Conservation (phyloP, 805 yeast species). For the Myxozyma udenii region DNA sequence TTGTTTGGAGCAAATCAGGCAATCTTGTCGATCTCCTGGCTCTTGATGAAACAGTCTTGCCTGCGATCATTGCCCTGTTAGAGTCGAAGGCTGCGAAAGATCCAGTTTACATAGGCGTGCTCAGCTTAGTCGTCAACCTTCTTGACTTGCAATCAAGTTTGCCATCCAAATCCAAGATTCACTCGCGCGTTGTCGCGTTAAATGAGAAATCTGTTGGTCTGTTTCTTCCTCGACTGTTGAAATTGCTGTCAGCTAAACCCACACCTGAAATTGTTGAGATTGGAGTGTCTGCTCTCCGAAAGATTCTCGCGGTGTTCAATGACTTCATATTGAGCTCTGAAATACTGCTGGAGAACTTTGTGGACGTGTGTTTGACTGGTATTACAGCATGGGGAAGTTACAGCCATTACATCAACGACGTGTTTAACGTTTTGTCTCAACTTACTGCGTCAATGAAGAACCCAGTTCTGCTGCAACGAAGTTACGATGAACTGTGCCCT, state of each 20-base stretch:
- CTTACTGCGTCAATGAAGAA: slow-evolving; percentile 27
- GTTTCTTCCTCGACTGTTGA: slow-evolving; percentile 19
- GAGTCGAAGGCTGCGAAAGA: slow-evolving; percentile 60
- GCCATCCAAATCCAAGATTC: not conserved
- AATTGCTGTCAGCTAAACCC: slow-evolving; percentile 7
- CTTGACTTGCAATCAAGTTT: slow-evolving; percentile 10
- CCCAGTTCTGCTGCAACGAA: slow-evolving; percentile 43
- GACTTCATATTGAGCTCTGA: slow-evolving; percentile 5
- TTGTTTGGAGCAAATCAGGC: slow-evolving; percentile 52
- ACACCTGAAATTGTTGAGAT: slow-evolving; percentile 10
- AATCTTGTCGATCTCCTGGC: slow-evolving; percentile 50
- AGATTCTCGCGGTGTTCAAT: slow-evolving; percentile 3
- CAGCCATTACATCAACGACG: slow-evolving; percentile 9
- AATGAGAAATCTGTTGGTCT: slow-evolving; percentile 1
- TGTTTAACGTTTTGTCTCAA: slow-evolving; percentile 16
- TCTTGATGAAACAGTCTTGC: slow-evolving; percentile 55
- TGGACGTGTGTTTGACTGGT: slow-evolving; percentile 20
- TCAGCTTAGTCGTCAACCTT: slow-evolving; percentile 41
- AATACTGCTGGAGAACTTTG: slow-evolving; percentile 16
- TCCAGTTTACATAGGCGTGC: slow-evolving; percentile 58
- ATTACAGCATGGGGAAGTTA: slow-evolving; percentile 13
- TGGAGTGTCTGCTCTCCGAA: slow-evolving; percentile 15
- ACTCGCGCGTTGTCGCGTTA: not conserved
- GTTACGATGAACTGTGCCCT: slow-evolving; percentile 53
- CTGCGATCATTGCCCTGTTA: slow-evolving; percentile 54